Base-by-base conservation (phyloP, 768 basidiomycete genomes). In the Gelatoporia subvermispora region DNA sequence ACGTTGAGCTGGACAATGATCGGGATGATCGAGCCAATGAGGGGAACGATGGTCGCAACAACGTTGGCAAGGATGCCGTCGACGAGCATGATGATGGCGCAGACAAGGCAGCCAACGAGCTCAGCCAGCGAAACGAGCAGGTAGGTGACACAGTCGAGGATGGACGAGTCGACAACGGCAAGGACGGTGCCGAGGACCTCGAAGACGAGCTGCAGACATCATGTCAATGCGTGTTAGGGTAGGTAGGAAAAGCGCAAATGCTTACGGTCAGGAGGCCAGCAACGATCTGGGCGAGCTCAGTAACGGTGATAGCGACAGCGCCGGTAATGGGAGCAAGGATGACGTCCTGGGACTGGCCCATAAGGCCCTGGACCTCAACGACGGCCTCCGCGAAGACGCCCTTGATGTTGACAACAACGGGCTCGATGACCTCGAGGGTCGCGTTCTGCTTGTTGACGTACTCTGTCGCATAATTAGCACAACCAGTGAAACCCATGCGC, bases 311-410 rank as follows among this genome's bases (percentile, higher is more conserved):
- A 34, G 45, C 23, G 4, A 48, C 61, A 8, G 52, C 52, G 18
- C 57, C 64, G 1, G 57, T 49, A 22, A 52, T 54, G 18, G 57
- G 40, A 4, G 55, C 57, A 48, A 69, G 49, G 51, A 72, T 60
- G 8, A 59, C 51, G 3, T 50, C 51, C 1, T 47, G 8, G 1
- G 61, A 50, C 28, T 51, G 24, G 35, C 62, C 63, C 31, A 52
- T 51, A 43, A 72, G 64, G 7, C 18, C 56, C 37, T 66, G 23
- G 21, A 72, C 51, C 11, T 54, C 24, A 23, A 45, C 28, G 41
- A 65, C 21, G 2, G 64, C 65, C 20, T 31, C 48, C 16, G 43
- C 45, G 24, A 72, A 43, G 22, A 58, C 28, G 18, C 9, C 38
- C 49, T 62, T 57, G 52, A 72, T 60, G 3, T 58, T 43, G 15